These are phyloP conservation scores for Bimuria novae-zelandiae DNA, from an alignment of 2,329 filamentous ascomycete genomes.

Conservation along the genomic window DNA sequence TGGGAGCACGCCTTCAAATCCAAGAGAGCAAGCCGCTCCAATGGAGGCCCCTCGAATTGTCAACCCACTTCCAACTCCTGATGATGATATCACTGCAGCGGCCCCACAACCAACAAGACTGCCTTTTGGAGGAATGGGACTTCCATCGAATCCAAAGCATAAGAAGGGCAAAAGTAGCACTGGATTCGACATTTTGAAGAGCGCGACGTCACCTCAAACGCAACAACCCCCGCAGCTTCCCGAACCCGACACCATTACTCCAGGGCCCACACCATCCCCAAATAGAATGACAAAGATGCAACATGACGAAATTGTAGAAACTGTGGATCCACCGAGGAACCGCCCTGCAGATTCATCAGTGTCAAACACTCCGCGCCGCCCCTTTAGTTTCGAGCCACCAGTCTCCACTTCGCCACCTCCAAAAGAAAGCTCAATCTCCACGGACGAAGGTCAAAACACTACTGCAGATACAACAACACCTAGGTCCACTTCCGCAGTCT, in stretches of 20 bases:
- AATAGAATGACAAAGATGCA: conserved; percentile 21
- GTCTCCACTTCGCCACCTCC: conserved; percentile 8
- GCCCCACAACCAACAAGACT: conserved; percentile 29
- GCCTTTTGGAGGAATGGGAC: conserved; percentile 28
- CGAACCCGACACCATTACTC: conserved; percentile 30
- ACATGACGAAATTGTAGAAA: conserved; percentile 15
- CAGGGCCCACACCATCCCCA: conserved; percentile 37
- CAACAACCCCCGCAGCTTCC: conserved; percentile 16
- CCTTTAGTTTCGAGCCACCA: conserved; percentile 36
- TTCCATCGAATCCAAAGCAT: conserved; percentile 39
- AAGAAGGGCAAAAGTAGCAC: conserved; percentile 44
- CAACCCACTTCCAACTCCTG: conserved; percentile 36
- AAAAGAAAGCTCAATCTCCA: conserved; percentile 10
- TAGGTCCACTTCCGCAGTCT: background rate
- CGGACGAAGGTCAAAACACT: conserved; percentile 5
- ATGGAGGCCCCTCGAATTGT: conserved; percentile 5
- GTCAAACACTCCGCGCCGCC: conserved; percentile 21
- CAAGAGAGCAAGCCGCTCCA: conserved; percentile 8
- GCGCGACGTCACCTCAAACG: conserved; percentile 21
- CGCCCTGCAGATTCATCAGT: conserved; percentile 32
- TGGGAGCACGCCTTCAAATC: conserved; percentile 4
- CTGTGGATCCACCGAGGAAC: background rate
- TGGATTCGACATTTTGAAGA: conserved; percentile 44
- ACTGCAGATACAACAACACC: conserved; percentile 1
- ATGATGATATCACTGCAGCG: conserved; percentile 23